phyloP scores from a whole-genome alignment of 768 basidiomycete species.

The Boletus edulis region DNA sequence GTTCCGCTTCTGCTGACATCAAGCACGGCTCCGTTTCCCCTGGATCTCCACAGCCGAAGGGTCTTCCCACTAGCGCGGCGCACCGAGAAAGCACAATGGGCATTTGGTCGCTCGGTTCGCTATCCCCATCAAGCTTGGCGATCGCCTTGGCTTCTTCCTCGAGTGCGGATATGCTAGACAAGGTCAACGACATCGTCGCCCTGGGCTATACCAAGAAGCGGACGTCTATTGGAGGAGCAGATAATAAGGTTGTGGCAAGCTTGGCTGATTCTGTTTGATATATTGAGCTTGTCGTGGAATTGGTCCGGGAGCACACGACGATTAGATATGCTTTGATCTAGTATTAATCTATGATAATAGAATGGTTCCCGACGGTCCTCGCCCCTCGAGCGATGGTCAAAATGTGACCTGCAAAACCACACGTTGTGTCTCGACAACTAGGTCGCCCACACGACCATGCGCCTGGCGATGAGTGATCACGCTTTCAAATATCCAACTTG shows the following conservation, averaged over 20 bases:
- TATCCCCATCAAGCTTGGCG: constrained; percentile 25
- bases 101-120: constrained; percentile 13
- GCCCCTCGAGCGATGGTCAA: constrained; percentile 1
- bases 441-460: constrained; percentile 56
- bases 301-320: not conserved
- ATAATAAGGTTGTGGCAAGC: not conserved
- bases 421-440: constrained; percentile 61
- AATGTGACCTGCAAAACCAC: constrained; percentile 53
- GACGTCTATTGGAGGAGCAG: not conserved
- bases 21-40: constrained; percentile 4
- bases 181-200: constrained; percentile 37
- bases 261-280: not conserved
- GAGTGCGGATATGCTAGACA: constrained; percentile 27
- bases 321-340: not conserved
- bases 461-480: no score
- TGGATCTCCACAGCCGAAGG: constrained; percentile 8
- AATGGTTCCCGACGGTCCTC: no score
- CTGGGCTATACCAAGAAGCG: constrained; percentile 32
- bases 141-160: constrained; percentile 20
- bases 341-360: not conserved
- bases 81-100: constrained; percentile 4
- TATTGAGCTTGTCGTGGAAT: not conserved
- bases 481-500: no score
- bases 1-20: not conserved
- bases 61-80: not conserved